Evolutionary conservation across 345 rosid species (phyloP), one percentile per base, ranked within the genome.

Genomic region (Eucalyptus albens): DNA sequence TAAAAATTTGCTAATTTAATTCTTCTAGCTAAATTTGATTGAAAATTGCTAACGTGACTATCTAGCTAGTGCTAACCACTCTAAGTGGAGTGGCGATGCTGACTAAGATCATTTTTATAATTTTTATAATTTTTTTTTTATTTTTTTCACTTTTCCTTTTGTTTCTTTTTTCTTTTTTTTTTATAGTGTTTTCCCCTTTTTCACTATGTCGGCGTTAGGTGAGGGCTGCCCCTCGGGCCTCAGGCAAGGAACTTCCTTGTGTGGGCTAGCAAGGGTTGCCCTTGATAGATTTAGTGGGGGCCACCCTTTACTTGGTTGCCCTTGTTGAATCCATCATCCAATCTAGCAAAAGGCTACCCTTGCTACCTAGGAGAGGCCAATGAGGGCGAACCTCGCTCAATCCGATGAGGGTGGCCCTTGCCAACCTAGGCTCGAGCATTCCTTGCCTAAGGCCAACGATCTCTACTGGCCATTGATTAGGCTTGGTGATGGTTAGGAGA

Each of bases 211-310:
- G 6, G 1, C 3, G 2, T 4, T 0, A 22, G 1, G 59, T 21
- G 26, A 21, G 59, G 26, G 26, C 0, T 53, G 26, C 59, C 26
- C 59, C 5, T 53, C 0, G 3, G 62, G 62, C 62, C 62, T 5
- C 1, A 0, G 2, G 62, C 62, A 56, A 56, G 29, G 62, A 1
- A 24, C 13, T 0, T 0, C 62, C 62, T 56, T 56, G 62, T 10
- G 29, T 56, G 13, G 1, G 29, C 29, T 22, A 9, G 29, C 29
- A 56, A 56, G 2, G 62, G 62, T 56, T 0, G 1, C 62, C 29
- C 29, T 21, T 0, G 0, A 53, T 0, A 53, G 0, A 53, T 53
- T 21, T 53, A 53, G 59, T 53, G 1, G 59, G 59, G 26, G 26
- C 26, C 1, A 0, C 26, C 59, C 59, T 21, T 53, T 53, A 26